Conservation (phyloP, 208 protist species). For the Perkinsela sp. region DNA sequence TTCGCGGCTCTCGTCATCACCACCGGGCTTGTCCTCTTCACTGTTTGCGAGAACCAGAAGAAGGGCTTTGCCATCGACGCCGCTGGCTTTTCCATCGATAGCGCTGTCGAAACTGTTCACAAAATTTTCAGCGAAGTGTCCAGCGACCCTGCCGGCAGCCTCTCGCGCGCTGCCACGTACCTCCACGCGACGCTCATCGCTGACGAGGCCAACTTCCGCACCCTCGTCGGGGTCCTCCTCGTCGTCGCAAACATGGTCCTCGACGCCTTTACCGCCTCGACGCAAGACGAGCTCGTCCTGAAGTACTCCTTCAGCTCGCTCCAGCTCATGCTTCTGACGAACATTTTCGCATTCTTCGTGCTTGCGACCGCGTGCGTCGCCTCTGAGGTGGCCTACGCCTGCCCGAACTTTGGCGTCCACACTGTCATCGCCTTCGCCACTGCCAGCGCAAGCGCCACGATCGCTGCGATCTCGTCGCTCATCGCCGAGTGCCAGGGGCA, state of each 20-base stretch:
- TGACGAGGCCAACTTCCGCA: not conserved
- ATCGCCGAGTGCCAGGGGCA: not conserved
- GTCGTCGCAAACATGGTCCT: not conserved
- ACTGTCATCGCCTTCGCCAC: too few relatives aligned
- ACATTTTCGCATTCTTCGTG: not conserved
- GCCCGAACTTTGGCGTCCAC: not conserved
- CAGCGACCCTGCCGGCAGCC: not conserved
- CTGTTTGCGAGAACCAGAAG: not conserved
- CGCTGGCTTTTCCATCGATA: not conserved
- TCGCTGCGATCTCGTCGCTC: not conserved
- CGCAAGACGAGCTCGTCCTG: slow-evolving; percentile 1
- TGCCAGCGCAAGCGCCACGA: not conserved
- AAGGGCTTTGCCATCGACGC: not conserved
- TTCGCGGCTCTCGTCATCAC: not conserved
- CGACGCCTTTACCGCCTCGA: not conserved
- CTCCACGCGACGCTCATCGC: not conserved
- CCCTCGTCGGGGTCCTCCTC: not conserved
- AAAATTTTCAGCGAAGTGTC: too few relatives aligned
- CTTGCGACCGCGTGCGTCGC: not conserved
- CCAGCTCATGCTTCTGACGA: slow-evolving; percentile 3
- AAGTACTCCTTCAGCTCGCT: not conserved
- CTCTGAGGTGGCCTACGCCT: not conserved
- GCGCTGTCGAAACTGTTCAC: not conserved
- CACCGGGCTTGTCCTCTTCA: slow-evolving; percentile 1
- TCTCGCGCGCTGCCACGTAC: not conserved